Evolutionary conservation across 208 protist species (phyloP).

Genomic region (Trypanosoma boissoni): DNA sequence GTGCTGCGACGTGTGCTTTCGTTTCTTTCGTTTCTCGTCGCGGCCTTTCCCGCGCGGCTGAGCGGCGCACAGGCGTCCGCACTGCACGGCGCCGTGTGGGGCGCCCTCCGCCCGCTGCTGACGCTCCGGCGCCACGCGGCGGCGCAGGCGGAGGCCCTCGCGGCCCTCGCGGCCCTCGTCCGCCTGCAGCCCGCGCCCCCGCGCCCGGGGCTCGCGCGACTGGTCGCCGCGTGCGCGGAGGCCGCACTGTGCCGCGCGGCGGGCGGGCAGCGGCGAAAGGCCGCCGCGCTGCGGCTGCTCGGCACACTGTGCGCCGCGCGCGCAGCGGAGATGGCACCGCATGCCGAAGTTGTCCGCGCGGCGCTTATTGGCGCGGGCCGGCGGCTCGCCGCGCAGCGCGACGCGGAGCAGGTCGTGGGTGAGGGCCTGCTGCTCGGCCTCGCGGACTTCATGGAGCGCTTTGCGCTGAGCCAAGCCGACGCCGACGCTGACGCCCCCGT

Average conservation of each 20-base stretch:
- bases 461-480: slow-evolving; percentile 21
- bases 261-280: slow-evolving; percentile 19
- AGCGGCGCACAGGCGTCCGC: slow-evolving; percentile 8
- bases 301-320: too few species aligned
- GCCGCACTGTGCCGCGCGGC: slow-evolving; percentile 9
- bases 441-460: slow-evolving; percentile 27
- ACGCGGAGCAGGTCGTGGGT: slow-evolving; percentile 33
- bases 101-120: slow-evolving; percentile 22
- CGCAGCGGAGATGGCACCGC: too few species aligned
- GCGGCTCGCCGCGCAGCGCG: too few species aligned
- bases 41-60: slow-evolving; percentile 5
- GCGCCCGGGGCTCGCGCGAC: slow-evolving; percentile 7
- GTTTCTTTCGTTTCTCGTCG: slow-evolving; percentile 11
- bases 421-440: slow-evolving; percentile 49
- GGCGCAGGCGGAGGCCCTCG: slow-evolving; percentile 32
- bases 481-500: slow-evolving; percentile 12
- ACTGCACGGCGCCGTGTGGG: slow-evolving; percentile 11
- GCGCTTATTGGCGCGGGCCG: too few species aligned
- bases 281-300: too few species aligned
- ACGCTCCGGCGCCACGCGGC: slow-evolving; percentile 23
- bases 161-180: slow-evolving; percentile 28
- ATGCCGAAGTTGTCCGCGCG: too few species aligned
- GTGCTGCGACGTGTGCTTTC: neutral
- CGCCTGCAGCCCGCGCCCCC: slow-evolving; percentile 9
- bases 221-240: slow-evolving; percentile 27